Percentiles rank a stretch among this genome's conserved stretches.
phyloP scores from a whole-genome alignment of 1,284 basidiomycete species.

The Anthracocystis panici-leucophaei region DNA sequence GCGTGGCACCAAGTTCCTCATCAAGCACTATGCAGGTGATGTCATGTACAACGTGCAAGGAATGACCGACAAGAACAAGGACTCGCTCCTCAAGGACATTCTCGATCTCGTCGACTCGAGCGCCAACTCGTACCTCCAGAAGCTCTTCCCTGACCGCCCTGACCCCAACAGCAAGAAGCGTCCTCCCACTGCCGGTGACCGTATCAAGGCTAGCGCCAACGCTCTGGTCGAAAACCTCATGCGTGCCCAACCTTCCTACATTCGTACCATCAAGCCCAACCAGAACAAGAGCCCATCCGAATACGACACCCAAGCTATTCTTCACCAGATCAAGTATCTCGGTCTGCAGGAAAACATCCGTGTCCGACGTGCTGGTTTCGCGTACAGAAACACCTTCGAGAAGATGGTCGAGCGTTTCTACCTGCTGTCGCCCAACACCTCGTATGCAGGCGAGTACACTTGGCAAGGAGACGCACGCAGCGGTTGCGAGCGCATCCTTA shows the following conservation, averaged over 20 bases:
- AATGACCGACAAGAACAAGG: constrained; percentile 99
- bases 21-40: constrained; percentile 88
- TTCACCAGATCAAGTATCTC: constrained; percentile 99
- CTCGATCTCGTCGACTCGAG: constrained; percentile 83
- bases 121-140: constrained; percentile 77
- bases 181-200: constrained; percentile 96
- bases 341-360: constrained; percentile 99
- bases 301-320: constrained; percentile 92
- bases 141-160: constrained; percentile 91
- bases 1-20: constrained; percentile 72
- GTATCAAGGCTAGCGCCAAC: constrained; percentile 91
- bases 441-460: constrained; percentile 98
- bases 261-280: constrained; percentile 99
- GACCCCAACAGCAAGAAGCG: constrained; percentile 98
- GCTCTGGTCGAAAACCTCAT: constrained; percentile 95
- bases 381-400: constrained; percentile 96
- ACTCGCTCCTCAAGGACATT: constrained; percentile 92
- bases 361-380: constrained; percentile 95
- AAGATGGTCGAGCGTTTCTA: constrained; percentile 96
- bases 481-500: constrained; percentile 92
- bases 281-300: constrained; percentile 92
- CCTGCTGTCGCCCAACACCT: constrained; percentile 91
- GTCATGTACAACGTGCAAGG: constrained; percentile 97
- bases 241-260: constrained; percentile 97
- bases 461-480: constrained; percentile 92